phyloP scores from a whole-genome alignment of 352 stramenopile species.

The Globisporangium sylvaticum region DNA sequence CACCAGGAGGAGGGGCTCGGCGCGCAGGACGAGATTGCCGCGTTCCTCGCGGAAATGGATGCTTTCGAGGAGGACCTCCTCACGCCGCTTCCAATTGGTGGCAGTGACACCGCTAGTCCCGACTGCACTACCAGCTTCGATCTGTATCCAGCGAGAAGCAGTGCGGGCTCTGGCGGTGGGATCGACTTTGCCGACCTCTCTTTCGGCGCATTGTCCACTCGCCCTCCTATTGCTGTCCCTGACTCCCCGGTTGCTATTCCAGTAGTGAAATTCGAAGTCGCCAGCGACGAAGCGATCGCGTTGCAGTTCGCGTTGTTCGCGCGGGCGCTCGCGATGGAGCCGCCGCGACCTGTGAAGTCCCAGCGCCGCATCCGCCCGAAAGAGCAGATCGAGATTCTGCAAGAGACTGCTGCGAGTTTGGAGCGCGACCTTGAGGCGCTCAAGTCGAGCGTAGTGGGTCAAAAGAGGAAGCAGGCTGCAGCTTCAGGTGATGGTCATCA shows the following conservation, averaged over 20 bases:
- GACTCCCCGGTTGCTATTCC: no score
- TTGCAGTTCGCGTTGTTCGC: slow-evolving; percentile 6
- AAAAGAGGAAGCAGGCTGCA: neutral
- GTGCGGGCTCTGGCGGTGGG: no score
- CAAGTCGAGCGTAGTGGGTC: neutral
- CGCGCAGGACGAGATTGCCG: neutral
- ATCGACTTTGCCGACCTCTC: neutral
- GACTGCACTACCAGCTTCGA: neutral
- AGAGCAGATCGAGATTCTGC: slow-evolving; percentile 6
- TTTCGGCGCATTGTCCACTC: no score
- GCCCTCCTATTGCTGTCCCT: neutral
- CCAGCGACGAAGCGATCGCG: neutral
- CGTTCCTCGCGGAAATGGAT: slow-evolving; percentile 15
- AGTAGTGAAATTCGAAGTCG: neutral
- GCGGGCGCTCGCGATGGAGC: slow-evolving; percentile 2
- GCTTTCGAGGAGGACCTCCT: neutral
- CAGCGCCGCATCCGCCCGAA: slow-evolving; percentile 9
- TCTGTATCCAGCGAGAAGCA: neutral
- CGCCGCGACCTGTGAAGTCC: slow-evolving; percentile 4
- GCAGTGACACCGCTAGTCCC: neutral
- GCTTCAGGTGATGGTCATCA: no score
- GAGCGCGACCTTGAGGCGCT: slow-evolving; percentile 1
- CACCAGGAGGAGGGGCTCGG: neutral
- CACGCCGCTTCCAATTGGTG: neutral
- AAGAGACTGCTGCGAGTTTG: neutral